These are phyloP conservation scores for Batkoa obscura DNA, from an alignment of 371 early-diverging fungal genomes.

Conservation along the genomic window DNA sequence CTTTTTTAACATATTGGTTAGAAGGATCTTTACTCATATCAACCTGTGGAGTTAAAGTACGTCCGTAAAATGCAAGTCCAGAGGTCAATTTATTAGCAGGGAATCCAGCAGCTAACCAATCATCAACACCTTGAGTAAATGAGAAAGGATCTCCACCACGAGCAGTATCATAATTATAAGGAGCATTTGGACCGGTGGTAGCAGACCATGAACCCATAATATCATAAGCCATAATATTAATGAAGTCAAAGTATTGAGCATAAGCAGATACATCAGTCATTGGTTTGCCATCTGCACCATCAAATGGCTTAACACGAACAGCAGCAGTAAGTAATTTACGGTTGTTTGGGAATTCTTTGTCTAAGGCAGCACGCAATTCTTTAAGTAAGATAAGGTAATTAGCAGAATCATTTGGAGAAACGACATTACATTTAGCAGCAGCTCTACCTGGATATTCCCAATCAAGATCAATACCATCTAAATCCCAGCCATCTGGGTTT, in stretches of 20 bases:
- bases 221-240: constrained; percentile 37
- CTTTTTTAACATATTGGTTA: constrained; percentile 8
- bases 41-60: constrained; percentile 18
- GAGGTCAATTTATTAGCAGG: constrained; percentile 32
- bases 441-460: constrained; percentile 65
- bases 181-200: constrained; percentile 41
- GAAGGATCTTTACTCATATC: constrained; percentile 13
- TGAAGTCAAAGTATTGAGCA: constrained; percentile 28
- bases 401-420: constrained; percentile 27
- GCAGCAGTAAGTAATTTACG: constrained; percentile 47
- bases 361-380: constrained; percentile 39
- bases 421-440: constrained; percentile 44
- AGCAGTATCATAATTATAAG: constrained; percentile 27
- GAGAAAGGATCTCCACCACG: constrained; percentile 9
- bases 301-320: constrained; percentile 42
- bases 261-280: constrained; percentile 34
- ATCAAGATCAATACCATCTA: constrained; percentile 29
- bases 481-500: constrained; percentile 14
- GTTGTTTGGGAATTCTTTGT: constrained; percentile 15
- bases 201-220: constrained; percentile 34
- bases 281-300: constrained; percentile 24
- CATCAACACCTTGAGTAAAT: constrained; percentile 14
- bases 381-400: constrained; percentile 36
- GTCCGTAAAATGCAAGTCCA: constrained; percentile 42
- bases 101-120: constrained; percentile 32